These are phyloP conservation scores for Pseudonectria foliicola DNA, from an alignment of 2,329 filamentous ascomycete genomes.

Conservation along the genomic window DNA sequence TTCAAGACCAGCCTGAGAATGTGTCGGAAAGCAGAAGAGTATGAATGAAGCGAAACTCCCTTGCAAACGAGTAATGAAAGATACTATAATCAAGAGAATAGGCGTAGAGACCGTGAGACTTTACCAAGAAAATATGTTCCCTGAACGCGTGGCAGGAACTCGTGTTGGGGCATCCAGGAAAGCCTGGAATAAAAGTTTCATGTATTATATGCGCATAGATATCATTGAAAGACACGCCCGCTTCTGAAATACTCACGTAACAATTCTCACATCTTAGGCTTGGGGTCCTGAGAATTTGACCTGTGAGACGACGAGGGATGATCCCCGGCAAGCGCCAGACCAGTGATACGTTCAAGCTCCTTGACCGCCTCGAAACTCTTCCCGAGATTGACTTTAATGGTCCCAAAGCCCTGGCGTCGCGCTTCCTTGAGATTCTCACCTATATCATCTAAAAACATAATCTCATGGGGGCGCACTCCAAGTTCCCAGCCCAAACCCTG, in stretches of 20 bases:
- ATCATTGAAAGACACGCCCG: background rate
- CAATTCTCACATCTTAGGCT: constrained; percentile 35
- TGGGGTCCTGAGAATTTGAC: constrained; percentile 26
- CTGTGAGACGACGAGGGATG: constrained; percentile 44
- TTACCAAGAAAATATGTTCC: too few relatives aligned
- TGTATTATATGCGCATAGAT: background rate
- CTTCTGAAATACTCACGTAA: too few relatives aligned
- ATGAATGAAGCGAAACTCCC: too few relatives aligned
- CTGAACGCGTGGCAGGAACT: too few relatives aligned
- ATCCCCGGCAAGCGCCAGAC: constrained; percentile 52
- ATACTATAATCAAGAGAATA: too few relatives aligned
- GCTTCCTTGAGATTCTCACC: constrained; percentile 85
- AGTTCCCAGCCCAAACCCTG: constrained; percentile 35
- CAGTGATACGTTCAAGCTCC: constrained; percentile 69
- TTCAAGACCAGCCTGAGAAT: too few relatives aligned
- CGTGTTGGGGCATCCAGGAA: too few relatives aligned
- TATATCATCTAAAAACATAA: constrained; percentile 90
- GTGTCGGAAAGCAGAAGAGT: too few relatives aligned
- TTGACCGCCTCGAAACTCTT: constrained; percentile 73
- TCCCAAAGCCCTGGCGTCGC: constrained; percentile 65
- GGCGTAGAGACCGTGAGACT: too few relatives aligned
- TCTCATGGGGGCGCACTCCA: constrained; percentile 54
- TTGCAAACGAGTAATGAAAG: too few relatives aligned
- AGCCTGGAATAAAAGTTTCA: background rate
- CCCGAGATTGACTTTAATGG: constrained; percentile 78